Conservation (phyloP, 2,329 filamentous ascomycete genomes). For the Ophiocordyceps unilateralis region DNA sequence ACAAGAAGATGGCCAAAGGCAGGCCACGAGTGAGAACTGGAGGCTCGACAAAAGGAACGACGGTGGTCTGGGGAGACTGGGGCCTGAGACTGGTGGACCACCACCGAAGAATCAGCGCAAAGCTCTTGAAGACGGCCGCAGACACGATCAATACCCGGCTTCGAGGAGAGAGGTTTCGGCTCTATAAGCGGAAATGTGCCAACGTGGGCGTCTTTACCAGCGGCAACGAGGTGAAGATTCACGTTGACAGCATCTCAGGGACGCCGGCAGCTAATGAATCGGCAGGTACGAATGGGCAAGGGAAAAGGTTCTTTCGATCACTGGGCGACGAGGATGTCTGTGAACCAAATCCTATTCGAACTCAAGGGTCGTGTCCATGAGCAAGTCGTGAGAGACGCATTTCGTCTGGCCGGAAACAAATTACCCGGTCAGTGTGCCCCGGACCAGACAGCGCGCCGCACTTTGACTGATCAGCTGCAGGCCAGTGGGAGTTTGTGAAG, state of each 20-base stretch:
- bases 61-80: conserved; percentile 91
- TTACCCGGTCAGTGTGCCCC: conserved; percentile 52
- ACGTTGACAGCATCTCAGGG: not conserved
- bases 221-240: conserved; percentile 58
- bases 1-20: conserved; percentile 83
- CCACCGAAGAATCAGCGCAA: conserved; percentile 74
- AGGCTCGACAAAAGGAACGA: conserved; percentile 81
- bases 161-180: conserved; percentile 75
- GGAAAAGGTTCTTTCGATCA: conserved; percentile 96
- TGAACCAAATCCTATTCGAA: conserved; percentile 87
- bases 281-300: conserved; percentile 87
- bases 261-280: not conserved
- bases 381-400: conserved; percentile 83
- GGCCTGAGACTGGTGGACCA: conserved; percentile 88
- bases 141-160: conserved; percentile 83
- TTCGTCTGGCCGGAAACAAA: conserved; percentile 87
- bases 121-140: conserved; percentile 77
- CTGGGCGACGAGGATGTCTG: conserved; percentile 79
- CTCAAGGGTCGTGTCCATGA: conserved; percentile 86
- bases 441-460: not conserved
- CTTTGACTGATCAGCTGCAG: conserved; percentile 21
- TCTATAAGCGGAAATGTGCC: conserved; percentile 82
- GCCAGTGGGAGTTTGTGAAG: conserved; percentile 82
- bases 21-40: conserved; percentile 77
- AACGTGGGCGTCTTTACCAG: conserved; percentile 92